phyloP scores from a whole-genome alignment of 2,329 filamentous ascomycete genomes.

The Sclerotinia trifoliorum region DNA sequence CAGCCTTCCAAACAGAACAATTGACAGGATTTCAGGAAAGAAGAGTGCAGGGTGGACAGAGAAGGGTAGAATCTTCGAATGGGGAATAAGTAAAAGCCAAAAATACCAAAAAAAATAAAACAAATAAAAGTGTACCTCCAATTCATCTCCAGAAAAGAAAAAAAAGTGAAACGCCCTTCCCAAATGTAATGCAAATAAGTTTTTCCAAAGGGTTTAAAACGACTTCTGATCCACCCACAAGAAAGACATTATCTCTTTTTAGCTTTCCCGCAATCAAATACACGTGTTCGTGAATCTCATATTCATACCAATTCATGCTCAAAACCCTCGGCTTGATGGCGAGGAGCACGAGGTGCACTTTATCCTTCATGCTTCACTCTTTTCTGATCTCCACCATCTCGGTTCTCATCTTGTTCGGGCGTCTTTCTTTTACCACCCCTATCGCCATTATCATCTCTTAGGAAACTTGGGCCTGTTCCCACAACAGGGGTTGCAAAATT shows the following conservation, averaged over 20 bases:
- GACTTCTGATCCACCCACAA: slow-evolving; percentile 14
- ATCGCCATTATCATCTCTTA: slow-evolving; percentile 52
- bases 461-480: slow-evolving; percentile 60
- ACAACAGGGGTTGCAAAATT: slow-evolving; percentile 84
- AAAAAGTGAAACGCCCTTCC: neutral
- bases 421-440: slow-evolving; percentile 28
- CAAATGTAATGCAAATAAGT: slow-evolving; percentile 7
- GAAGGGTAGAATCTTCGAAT: neutral
- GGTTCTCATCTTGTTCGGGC: slow-evolving; percentile 19
- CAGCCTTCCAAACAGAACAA: neutral
- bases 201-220: neutral
- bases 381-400: slow-evolving; percentile 20
- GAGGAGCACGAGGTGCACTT: neutral
- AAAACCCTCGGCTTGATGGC: neutral
- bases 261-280: slow-evolving; percentile 18
- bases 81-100: neutral
- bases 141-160: neutral
- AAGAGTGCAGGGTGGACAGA: slow-evolving; percentile 2
- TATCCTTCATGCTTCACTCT: slow-evolving; percentile 22
- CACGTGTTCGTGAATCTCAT: slow-evolving; percentile 18
- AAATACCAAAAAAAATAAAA: neutral
- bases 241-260: slow-evolving; percentile 11
- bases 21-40: neutral
- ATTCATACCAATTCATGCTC: slow-evolving; percentile 13
- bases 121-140: neutral